Evolutionary conservation across 176 grass and related monocot species (phyloP), one percentile per base, ranked within the genome.

Genomic region (Triticum timopheevii): DNA sequence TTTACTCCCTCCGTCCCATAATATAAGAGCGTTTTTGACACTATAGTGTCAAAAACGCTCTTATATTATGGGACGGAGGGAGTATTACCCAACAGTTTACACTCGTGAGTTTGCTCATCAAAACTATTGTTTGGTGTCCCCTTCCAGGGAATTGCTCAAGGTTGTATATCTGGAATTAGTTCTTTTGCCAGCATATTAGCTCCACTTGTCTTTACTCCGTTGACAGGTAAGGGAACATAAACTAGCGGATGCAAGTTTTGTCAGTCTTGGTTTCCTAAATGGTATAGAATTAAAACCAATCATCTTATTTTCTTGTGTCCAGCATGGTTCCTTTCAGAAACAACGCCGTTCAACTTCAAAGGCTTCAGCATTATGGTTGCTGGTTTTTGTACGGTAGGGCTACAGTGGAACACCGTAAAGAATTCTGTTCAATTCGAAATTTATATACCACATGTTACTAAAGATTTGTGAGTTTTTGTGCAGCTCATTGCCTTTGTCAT

Each of bases 331-430:
- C 87, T 99, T 67, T 99, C 97, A 19, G 90, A 94, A 75, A 80
- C 91, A 91, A 80, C 65, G 66, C 92, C 94, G 30, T 94, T 96
- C 83, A 47, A 90, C 20, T 94, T 96, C 88, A 93, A 98, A 91
- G 97, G 97, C 15, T 99, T 99, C 77, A 99, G 94, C 44, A 92
- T 99, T 62, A 76, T 96, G 84, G 92, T 92, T 64, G 94, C 92
- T 84, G 97, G 94, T 33, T 94, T 94, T 79, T 88, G 79, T 22
- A 93, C 84, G 15, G 97, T 99, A 96, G 78, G 90, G 49, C 4
- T 71, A 13, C 10, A 15, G 4, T 15, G 10, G 16, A 85, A 83
- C 17, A 27, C 39, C 23, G 47, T 54, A 50, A 9, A 13, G 47
- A 86, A 30, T 9, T 49, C 9, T 71, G 10, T 78, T 56, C 23